Percentiles rank a stretch among this genome's conserved stretches.
phyloP scores from a whole-genome alignment of 2,329 filamentous ascomycete genomes.

The Knoxdaviesia proteae region DNA sequence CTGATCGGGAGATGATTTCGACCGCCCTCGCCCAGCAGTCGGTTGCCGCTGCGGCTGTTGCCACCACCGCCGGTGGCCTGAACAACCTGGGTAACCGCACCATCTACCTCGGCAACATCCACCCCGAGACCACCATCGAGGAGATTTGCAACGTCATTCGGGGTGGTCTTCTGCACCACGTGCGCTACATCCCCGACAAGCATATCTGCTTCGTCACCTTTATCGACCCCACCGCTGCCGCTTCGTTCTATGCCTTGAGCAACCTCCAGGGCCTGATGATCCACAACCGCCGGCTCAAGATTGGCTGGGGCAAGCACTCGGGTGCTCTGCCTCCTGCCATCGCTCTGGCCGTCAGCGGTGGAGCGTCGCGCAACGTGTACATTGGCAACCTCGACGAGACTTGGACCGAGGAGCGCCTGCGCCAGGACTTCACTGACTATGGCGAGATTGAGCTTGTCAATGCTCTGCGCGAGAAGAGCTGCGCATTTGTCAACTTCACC shows the following conservation, averaged over 20 bases:
- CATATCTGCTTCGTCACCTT: conserved; percentile 99
- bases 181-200: conserved; percentile 98
- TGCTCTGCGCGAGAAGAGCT: conserved; percentile 92
- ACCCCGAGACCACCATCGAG: conserved; percentile 95
- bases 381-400: conserved; percentile 93
- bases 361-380: conserved; percentile 96
- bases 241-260: conserved; percentile 93
- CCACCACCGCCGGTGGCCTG: conserved; percentile 86
- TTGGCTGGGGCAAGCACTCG: conserved; percentile 98
- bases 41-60: conserved; percentile 86
- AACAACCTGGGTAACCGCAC: conserved; percentile 96
- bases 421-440: conserved; percentile 92
- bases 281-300: conserved; percentile 92
- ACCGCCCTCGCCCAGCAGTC: conserved; percentile 94
- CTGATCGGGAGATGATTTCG: conserved; percentile 89
- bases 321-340: conserved; percentile 90
- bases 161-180: conserved; percentile 87
- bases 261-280: conserved; percentile 98
- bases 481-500: conserved; percentile 98
- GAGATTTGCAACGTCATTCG: conserved; percentile 99
- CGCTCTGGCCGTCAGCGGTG: conserved; percentile 83
- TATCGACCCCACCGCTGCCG: conserved; percentile 92
- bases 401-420: conserved; percentile 87
- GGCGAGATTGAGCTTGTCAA: conserved; percentile 97
- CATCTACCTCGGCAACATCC: conserved; percentile 95